Base-by-base conservation (phyloP, 805 yeast species). In the Ogataea zsoltii region DNA sequence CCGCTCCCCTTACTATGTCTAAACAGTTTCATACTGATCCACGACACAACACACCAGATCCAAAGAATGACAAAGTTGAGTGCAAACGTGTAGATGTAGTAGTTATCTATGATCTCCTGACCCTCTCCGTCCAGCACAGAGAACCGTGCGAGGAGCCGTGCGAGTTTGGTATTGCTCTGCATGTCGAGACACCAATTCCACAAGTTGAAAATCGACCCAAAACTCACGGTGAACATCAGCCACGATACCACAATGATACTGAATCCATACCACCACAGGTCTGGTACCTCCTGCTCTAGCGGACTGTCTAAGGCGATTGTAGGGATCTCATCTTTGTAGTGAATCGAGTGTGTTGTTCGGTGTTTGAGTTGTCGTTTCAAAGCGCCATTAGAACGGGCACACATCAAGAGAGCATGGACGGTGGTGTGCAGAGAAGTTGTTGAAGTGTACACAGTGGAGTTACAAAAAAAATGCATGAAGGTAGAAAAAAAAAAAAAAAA, bases 1-100 rank as follows among this genome's bases (percentile, higher is more conserved):
- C 71, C 72, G 18, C 79, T 75, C 7, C 89, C 89, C 54, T 81
- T 84, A 17, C 94, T 84, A 59, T 88, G 94, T 45, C 89, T 71
- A 65, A 88, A 88, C 45, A 87, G 67, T 63, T 88, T 88, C 76
- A 87, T 72, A 30, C 94, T 91, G 36, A 82, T 71, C 96, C 96
- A 88, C 10, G 90, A 79, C 3, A 76, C 67, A 9, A 81, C 66
- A 33, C 90, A 79, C 95, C 96, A 87, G 4, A 80, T 62, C 86
- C 87, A 81, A 3, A 67, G 39, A 3, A 67, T 55, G 17, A 62
- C 67, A 42, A 62, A 66, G 31, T 58, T 65, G 17, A 67, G 49
- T 18, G 64, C 58, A 34, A 67, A 57, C 7, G 56, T 45, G 44
- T 59, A 61, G 2, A 66, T 46, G 35, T 65, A 65, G 45, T 68